Conservation (phyloP, 176 grass and related monocot genomes). For the Eleusine coracana region DNA sequence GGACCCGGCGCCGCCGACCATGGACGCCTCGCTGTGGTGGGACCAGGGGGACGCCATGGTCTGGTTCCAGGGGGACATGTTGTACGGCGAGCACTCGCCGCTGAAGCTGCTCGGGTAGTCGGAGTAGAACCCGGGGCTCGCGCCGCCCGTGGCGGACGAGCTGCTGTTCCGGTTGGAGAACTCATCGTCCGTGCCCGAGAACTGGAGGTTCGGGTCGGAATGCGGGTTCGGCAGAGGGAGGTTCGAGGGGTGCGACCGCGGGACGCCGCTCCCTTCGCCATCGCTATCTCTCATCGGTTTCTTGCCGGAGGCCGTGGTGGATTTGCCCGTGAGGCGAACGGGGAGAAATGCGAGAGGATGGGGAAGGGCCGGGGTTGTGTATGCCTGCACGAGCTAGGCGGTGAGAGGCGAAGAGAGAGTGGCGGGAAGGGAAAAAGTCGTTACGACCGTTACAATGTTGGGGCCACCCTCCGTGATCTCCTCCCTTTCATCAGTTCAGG, state of each 20-base stretch:
- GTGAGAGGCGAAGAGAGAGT: slow-evolving; percentile 51
- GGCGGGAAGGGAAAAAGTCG: slow-evolving; percentile 46
- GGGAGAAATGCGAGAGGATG: slow-evolving; percentile 44
- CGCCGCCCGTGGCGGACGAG: slow-evolving; percentile 62
- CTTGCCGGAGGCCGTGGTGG: slow-evolving; percentile 30
- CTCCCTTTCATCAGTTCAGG: slow-evolving; percentile 37
- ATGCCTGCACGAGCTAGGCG: slow-evolving; percentile 28
- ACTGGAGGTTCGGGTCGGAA: slow-evolving; percentile 54
- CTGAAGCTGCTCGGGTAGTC: slow-evolving; percentile 83
- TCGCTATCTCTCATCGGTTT: slow-evolving; percentile 55
- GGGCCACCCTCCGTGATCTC: slow-evolving; percentile 9
- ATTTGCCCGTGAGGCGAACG: neutral
- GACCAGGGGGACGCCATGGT: slow-evolving; percentile 81
- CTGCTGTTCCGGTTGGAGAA: slow-evolving; percentile 69
- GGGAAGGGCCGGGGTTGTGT: slow-evolving; percentile 38
- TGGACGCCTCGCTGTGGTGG: slow-evolving; percentile 49
- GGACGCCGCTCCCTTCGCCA: slow-evolving; percentile 55
- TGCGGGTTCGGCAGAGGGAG: slow-evolving; percentile 47
- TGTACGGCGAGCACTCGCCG: slow-evolving; percentile 87
- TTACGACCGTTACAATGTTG: slow-evolving; percentile 34
- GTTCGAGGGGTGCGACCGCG: slow-evolving; percentile 54
- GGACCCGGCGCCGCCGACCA: neutral
- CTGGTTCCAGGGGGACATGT: slow-evolving; percentile 98
- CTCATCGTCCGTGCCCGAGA: slow-evolving; percentile 60
- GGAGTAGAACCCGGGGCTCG: slow-evolving; percentile 50